phyloP scores from a whole-genome alignment of 2,329 filamentous ascomycete genomes.

The Alternaria panax region DNA sequence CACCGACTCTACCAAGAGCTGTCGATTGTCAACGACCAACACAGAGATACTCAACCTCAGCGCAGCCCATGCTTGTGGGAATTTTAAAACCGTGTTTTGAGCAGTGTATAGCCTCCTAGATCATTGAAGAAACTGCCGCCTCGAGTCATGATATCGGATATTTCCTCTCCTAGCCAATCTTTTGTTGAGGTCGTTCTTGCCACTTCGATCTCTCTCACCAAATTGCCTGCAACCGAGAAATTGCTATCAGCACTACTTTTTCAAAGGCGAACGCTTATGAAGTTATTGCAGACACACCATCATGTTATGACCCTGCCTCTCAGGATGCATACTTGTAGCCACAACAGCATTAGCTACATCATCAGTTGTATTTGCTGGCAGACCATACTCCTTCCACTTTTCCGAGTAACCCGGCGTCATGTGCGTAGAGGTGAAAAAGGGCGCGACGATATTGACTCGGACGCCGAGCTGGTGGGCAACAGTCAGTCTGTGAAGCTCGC shows the following conservation, averaged over 20 bases:
- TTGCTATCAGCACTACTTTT: background rate
- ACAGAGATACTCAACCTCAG: no score
- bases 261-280: background rate
- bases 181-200: conserved; percentile 32
- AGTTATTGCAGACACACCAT: conserved; percentile 30
- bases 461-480: conserved; percentile 48
- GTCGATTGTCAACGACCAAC: background rate
- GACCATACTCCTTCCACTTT: conserved; percentile 49
- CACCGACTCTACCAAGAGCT: no score
- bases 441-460: conserved; percentile 57
- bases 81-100: conserved; percentile 30
- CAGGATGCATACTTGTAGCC: conserved; percentile 46
- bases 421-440: conserved; percentile 58
- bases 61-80: no score
- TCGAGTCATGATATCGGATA: conserved; percentile 40
- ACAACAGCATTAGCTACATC: conserved; percentile 55
- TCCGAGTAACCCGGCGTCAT: conserved; percentile 52
- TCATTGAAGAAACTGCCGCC: conserved; percentile 47
- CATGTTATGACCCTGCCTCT: conserved; percentile 37
- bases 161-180: conserved; percentile 47
- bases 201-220: conserved; percentile 42
- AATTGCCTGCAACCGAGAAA: conserved; percentile 37
- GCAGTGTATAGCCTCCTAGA: conserved; percentile 47
- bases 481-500: conserved; percentile 46
- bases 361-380: conserved; percentile 54